These are phyloP conservation scores for Halocafeteria seosinensis DNA, from an alignment of 108 stramenopile genomes.

Conservation along the genomic window DNA sequence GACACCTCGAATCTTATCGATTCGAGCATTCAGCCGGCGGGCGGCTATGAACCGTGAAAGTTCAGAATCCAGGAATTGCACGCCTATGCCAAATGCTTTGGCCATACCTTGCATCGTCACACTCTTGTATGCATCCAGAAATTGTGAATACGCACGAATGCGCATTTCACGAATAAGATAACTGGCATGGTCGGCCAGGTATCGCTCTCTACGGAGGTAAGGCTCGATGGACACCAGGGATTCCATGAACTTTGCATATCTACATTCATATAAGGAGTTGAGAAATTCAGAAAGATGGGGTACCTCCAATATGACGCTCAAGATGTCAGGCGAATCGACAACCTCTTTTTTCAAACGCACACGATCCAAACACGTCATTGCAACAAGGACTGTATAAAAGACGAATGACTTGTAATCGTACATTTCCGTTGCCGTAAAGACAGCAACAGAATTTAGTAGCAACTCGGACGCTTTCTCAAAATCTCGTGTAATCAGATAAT, in stretches of 20 bases:
- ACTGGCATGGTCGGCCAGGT: constrained; percentile 57
- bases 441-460: constrained; percentile 75
- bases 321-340: constrained; percentile 84
- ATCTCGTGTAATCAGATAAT: constrained; percentile 53
- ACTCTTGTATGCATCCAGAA: constrained; percentile 89
- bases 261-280: constrained; percentile 70
- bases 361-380: constrained; percentile 59
- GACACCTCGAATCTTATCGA: constrained; percentile 89
- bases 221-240: constrained; percentile 66
- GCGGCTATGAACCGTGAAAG: constrained; percentile 89
- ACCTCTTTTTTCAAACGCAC: constrained; percentile 64
- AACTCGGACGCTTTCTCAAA: constrained; percentile 57
- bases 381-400: constrained; percentile 65
- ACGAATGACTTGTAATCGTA: constrained; percentile 77
- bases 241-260: constrained; percentile 71
- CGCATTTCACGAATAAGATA: constrained; percentile 77
- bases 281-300: constrained; percentile 55
- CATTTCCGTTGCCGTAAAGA: constrained; percentile 83
- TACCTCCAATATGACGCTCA: constrained; percentile 58
- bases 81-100: constrained; percentile 66
- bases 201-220: constrained; percentile 54
- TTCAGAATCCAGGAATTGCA: constrained; percentile 71
- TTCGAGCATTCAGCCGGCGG: constrained; percentile 77
- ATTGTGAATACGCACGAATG: constrained; percentile 79
- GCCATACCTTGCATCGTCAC: constrained; percentile 85